Percentiles rank a stretch among this genome's conserved stretches.
phyloP scores from a whole-genome alignment of 139 green algal species.

The Pseudopediastrum boryanum region DNA sequence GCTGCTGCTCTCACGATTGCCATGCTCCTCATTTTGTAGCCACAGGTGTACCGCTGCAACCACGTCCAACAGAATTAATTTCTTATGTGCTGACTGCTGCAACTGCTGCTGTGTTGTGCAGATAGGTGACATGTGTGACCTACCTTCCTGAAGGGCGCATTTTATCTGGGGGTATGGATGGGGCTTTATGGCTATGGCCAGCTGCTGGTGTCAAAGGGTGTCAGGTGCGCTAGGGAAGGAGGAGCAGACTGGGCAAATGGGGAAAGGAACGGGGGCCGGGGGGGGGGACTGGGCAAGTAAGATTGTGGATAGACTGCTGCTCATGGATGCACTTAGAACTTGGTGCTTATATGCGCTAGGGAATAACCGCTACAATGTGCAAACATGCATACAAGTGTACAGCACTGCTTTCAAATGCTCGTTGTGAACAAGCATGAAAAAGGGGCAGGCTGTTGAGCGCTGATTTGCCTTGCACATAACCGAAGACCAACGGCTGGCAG shows the following conservation, averaged over 20 bases:
- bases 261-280: background rate
- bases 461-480: too few species aligned
- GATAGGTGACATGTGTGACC: conserved; percentile 67
- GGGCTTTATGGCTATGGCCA: conserved; percentile 77
- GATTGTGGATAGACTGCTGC: too few species aligned
- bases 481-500: too few species aligned
- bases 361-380: background rate
- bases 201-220: conserved; percentile 29
- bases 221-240: conserved; percentile 34
- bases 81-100: background rate
- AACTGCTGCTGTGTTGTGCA: conserved; percentile 26
- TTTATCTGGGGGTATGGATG: conserved; percentile 80
- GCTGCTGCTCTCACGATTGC: background rate
- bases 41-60: background rate
- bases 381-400: too few species aligned
- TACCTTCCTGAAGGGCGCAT: conserved; percentile 66
- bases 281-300: too few species aligned
- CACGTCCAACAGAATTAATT: background rate
- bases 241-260: background rate
- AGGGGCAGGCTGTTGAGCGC: too few species aligned
- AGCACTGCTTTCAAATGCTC: too few species aligned
- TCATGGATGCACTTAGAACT: background rate
- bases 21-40: background rate
- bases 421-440: too few species aligned
- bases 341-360: background rate